phyloP scores from a whole-genome alignment of 1,284 basidiomycete genomes.

The Phellinidium pouzarii region DNA sequence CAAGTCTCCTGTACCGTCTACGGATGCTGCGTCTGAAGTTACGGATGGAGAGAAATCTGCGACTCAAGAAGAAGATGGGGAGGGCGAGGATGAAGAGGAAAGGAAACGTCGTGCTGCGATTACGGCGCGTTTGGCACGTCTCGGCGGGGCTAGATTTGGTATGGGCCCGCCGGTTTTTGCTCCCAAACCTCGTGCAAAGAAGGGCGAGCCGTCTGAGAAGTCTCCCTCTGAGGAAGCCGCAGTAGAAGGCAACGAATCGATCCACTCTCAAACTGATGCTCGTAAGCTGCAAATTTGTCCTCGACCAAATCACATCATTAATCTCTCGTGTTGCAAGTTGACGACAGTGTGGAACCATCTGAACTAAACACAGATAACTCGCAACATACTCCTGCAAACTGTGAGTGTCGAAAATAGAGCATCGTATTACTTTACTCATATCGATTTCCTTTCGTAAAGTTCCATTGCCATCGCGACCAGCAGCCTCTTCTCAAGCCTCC shows the following conservation, averaged over 20 bases:
- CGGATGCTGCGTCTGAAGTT: conserved; percentile 21
- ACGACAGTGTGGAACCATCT: too few relatives aligned
- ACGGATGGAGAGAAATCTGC: conserved; percentile 29
- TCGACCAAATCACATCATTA: not conserved
- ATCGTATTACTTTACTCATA: not conserved
- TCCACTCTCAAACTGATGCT: not conserved
- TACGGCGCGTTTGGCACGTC: conserved; percentile 83
- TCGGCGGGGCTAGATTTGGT: conserved; percentile 81
- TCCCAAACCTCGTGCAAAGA: conserved; percentile 40
- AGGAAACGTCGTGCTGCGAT: conserved; percentile 72
- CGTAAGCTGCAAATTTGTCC: not conserved
- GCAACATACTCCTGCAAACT: too few relatives aligned
- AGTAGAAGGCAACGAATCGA: not conserved
- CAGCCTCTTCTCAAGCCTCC: conserved; percentile 24
- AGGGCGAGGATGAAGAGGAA: conserved; percentile 68
- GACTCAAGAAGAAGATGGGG: conserved; percentile 33
- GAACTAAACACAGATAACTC: too few relatives aligned
- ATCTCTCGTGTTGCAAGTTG: not conserved
- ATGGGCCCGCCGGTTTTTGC: conserved; percentile 68
- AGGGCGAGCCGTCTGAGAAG: not conserved
- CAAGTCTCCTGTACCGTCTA: conserved; percentile 20
- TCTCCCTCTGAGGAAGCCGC: not conserved
- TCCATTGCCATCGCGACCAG: too few relatives aligned
- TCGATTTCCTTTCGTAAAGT: not conserved
- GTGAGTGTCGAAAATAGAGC: not conserved